Conservation (phyloP, 495 filamentous ascomycete genomes). For the Penicillium cinerascens region DNA sequence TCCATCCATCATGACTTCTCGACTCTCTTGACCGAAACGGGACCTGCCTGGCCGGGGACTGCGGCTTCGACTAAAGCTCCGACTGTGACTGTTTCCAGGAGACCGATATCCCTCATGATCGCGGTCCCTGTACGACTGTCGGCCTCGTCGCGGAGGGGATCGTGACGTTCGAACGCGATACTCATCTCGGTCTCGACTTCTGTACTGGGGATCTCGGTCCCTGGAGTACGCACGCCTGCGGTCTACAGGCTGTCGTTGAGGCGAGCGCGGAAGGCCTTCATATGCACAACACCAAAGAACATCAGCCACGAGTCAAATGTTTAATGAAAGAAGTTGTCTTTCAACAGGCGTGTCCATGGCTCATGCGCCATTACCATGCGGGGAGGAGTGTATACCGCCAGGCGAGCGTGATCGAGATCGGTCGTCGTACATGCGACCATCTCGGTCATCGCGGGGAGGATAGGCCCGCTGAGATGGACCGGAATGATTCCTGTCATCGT, state of each 20-base stretch:
- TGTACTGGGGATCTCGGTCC: conserved; percentile 33
- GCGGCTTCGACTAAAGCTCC: conserved; percentile 44
- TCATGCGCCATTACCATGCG: conserved; percentile 32
- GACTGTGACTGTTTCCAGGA: conserved; percentile 42
- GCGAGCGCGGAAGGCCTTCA: conserved; percentile 40
- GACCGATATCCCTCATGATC: conserved; percentile 56
- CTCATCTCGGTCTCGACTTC: conserved; percentile 40
- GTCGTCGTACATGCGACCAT: conserved; percentile 52
- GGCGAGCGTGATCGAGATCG: conserved; percentile 43
- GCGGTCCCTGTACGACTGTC: conserved; percentile 50
- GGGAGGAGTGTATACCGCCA: conserved; percentile 46
- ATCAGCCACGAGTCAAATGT: conserved; percentile 24
- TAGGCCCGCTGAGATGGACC: conserved; percentile 26
- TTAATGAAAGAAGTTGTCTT: background rate
- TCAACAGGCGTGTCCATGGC: conserved; percentile 4
- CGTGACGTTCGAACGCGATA: conserved; percentile 34
- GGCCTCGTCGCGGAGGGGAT: conserved; percentile 38
- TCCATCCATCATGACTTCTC: conserved; percentile 62
- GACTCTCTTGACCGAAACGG: conserved; percentile 49
- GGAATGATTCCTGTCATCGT: conserved; percentile 28
- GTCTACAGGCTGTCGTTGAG: conserved; percentile 41
- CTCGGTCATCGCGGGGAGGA: conserved; percentile 35
- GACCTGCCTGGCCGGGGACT: conserved; percentile 41
- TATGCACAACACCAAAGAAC: conserved; percentile 2
- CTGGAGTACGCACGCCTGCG: conserved; percentile 34